Conservation (phyloP, 176 grass and related monocot species). For the Miscanthus lutarioriparius region DNA sequence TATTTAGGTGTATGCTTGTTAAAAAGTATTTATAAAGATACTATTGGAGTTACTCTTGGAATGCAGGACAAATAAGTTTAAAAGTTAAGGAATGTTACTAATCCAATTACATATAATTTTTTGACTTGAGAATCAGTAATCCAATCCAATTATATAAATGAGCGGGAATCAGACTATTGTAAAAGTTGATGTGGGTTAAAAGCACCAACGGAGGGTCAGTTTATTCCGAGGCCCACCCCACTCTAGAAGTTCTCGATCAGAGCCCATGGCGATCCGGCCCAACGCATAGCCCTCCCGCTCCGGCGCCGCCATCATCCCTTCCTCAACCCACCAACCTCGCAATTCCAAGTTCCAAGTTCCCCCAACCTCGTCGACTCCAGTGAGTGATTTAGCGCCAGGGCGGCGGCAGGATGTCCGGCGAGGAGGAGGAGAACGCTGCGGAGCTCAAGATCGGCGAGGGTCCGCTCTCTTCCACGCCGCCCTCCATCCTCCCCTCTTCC, state of each 20-base stretch:
- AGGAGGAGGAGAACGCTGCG: slow-evolving; percentile 95
- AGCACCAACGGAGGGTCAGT: too few relatives aligned
- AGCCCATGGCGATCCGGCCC: too few relatives aligned
- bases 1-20: too few relatives aligned
- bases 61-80: too few relatives aligned
- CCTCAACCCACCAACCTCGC: background rate
- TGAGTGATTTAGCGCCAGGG: background rate
- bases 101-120: too few relatives aligned
- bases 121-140: too few relatives aligned
- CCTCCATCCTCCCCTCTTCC: background rate
- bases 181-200: too few relatives aligned
- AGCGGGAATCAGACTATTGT: too few relatives aligned
- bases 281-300: background rate
- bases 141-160: too few relatives aligned
- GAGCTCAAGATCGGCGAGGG: slow-evolving; percentile 97
- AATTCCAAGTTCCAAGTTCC: background rate
- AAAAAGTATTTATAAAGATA: too few relatives aligned
- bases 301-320: background rate
- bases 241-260: background rate
- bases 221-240: background rate
- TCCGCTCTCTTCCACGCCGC: background rate
- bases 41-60: too few relatives aligned
- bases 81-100: too few relatives aligned
- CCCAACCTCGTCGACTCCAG: background rate
- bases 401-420: slow-evolving; percentile 56